Base-by-base conservation (phyloP, 2,329 filamentous ascomycete species). In the Ophiocordyceps sinensis region DNA sequence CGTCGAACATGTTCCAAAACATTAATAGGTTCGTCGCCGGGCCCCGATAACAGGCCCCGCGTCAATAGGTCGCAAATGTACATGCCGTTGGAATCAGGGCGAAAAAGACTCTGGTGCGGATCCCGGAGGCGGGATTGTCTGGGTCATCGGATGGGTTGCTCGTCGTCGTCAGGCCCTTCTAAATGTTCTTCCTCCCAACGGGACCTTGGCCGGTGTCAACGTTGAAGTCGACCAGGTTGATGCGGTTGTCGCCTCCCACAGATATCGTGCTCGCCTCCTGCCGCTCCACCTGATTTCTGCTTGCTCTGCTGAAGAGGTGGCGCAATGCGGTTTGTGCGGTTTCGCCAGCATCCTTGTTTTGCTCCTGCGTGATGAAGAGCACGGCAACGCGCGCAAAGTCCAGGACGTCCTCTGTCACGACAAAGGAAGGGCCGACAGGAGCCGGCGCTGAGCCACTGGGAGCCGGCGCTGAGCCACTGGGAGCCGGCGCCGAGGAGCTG, bases 311-410 rank as follows among this genome's bases (percentile, higher is more conserved):
- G 47, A 82, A 77, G 48, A 79, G 73, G 2, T 52, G 58, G 52
- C 79, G 71, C 12, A 82, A 59, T 4, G 57, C 52, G 8, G 57
- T 60, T 52, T 81, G 77, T 1, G 75, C 75, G 6, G 57, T 56
- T 37, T 71, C 65, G 0, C 77, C 77, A 32, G 63, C 61, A 28
- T 62, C 55, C 2, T 77, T 49, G 5, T 56, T 62, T 43, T 72
- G 59, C 48, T 76, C 59, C 50, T 82, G 75, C 2, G 82, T 60
- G 23, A 83, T 63, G 47, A 67, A 81, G 14, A 83, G 63, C 3
- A 82, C 71, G 0, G 68, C 70, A 2, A 79, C 67, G 4, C 78
- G 68, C 1, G 75, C 71, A 59, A 83, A 83, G 50, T 82, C 78
- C 1, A 79, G 59, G 0, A 69, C 66, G 39, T 73, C 64, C 42